phyloP scores from a whole-genome alignment of 352 stramenopile genomes.

The Phytopythium mirpurense region DNA sequence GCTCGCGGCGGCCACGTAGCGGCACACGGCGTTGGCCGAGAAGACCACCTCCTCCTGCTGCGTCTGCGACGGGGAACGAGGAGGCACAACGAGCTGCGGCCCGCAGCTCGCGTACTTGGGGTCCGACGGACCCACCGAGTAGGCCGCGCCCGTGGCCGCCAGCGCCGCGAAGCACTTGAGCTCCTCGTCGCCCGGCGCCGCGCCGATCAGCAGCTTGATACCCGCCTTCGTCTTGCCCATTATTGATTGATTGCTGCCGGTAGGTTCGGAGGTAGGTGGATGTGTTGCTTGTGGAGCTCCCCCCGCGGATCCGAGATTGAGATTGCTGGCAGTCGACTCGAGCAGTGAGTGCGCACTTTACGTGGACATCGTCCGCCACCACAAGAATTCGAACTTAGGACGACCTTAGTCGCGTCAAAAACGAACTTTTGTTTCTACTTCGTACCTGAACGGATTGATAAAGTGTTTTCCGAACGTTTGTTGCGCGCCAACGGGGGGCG shows the following conservation, averaged over 20 bases:
- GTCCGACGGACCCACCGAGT: constrained; percentile 45
- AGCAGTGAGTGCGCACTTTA: no score
- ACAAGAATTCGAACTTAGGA: no score
- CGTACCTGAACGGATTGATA: background rate
- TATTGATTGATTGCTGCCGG: no score
- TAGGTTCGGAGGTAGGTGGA: no score
- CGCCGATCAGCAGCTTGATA: constrained; percentile 67
- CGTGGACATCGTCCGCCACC: no score
- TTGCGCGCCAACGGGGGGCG: constrained; percentile 1
- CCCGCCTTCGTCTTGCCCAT: constrained; percentile 3
- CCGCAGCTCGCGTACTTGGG: constrained; percentile 53
- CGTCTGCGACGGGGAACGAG: no score
- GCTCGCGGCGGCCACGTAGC: constrained; percentile 58
- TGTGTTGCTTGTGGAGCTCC: no score
- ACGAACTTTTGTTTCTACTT: background rate
- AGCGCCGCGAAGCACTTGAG: constrained; percentile 81
- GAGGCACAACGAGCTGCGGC: constrained; percentile 40
- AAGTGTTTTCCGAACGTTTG: background rate
- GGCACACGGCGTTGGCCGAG: constrained; percentile 75
- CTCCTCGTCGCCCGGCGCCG: constrained; percentile 56
- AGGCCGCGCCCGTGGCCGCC: constrained; percentile 36
- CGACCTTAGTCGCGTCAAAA: no score
- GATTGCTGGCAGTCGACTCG: no score
- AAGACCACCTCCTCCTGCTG: constrained; percentile 39
- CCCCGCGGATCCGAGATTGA: no score